A percentile compares a stretch with the other conserved stretches of the same genome.
phyloP scores from a whole-genome alignment of 140 eudicot genomes.

The Anethum foeniculum region DNA sequence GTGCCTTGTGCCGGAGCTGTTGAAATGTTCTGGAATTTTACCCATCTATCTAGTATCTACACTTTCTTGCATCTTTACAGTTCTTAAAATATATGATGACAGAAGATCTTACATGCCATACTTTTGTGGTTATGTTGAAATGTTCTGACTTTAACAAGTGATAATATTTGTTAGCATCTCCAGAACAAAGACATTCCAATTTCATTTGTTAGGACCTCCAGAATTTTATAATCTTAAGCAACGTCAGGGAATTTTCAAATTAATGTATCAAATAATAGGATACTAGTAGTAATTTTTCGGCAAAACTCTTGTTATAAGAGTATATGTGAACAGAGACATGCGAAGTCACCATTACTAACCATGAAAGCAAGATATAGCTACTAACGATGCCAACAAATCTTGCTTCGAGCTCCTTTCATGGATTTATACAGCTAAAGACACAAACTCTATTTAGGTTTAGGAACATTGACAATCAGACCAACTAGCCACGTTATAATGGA shows the following conservation, averaged over 20 bases:
- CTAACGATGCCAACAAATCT: no score
- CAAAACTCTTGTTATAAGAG: neutral
- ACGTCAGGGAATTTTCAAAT: neutral
- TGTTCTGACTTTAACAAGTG: no score
- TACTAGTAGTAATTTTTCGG: neutral
- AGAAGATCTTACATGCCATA: neutral
- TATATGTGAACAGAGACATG: neutral
- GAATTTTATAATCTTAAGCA: neutral
- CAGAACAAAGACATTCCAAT: neutral
- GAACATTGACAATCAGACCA: slow-evolving; percentile 14
- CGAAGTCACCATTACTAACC: neutral
- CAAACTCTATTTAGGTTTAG: slow-evolving; percentile 17
- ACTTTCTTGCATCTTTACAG: neutral
- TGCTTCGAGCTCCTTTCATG: neutral
- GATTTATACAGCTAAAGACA: neutral
- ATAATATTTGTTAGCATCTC: no score
- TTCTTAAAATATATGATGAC: neutral
- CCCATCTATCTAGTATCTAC: neutral
- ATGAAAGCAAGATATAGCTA: neutral
- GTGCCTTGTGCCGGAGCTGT: neutral
- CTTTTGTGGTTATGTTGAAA: neutral
- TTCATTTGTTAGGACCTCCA: neutral
- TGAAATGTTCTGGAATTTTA: no score
- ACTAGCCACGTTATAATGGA: slow-evolving; percentile 32
- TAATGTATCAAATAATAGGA: neutral